phyloP scores from a whole-genome alignment of 106 monocot species.

The Allium fistulosum region DNA sequence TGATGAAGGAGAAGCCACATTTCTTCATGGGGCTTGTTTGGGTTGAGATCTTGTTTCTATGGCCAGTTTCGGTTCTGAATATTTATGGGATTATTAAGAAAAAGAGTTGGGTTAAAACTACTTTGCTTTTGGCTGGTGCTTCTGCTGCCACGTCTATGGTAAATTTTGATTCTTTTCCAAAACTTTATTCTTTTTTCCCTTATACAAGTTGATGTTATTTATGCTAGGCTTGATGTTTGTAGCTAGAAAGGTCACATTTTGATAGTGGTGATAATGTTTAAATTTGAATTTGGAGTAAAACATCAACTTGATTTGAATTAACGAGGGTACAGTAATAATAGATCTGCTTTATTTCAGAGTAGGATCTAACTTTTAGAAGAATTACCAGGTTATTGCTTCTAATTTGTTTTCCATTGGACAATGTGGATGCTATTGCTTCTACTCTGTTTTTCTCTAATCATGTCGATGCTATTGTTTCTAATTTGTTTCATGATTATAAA shows the following conservation, averaged over 20 bases:
- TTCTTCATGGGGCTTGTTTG: constrained; percentile 46
- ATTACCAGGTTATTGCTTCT: no score
- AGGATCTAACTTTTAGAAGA: no score
- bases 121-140: constrained; percentile 33
- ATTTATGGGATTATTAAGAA: constrained; percentile 33
- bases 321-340: no score
- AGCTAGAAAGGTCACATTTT: background rate
- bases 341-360: no score
- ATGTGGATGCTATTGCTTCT: no score
- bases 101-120: constrained; percentile 35
- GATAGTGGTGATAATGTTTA: background rate
- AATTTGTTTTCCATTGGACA: no score
- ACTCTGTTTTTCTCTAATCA: no score
- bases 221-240: background rate
- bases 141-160: constrained; percentile 49
- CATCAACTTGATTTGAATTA: background rate
- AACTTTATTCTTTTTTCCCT: background rate
- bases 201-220: no score
- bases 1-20: constrained; percentile 32
- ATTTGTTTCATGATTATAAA: no score
- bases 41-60: constrained; percentile 40
- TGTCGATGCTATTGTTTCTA: no score
- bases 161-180: constrained; percentile 4
- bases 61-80: constrained; percentile 45
- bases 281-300: background rate